Conservation (phyloP, 1,139 yeast species). For the Blastobotrys proliferans region DNA sequence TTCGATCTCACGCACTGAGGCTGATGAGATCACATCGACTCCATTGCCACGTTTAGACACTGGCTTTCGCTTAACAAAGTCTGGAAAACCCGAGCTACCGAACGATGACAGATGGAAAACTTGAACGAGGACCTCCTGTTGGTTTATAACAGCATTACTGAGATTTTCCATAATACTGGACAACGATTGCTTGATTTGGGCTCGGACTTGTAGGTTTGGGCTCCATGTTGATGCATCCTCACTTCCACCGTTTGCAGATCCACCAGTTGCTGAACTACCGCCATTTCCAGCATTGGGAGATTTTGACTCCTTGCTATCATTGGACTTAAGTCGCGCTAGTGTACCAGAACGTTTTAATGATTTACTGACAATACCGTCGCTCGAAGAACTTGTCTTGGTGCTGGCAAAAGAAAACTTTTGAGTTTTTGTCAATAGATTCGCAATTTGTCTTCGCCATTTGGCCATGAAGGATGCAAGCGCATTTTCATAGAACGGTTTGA, state of each 20-base stretch:
- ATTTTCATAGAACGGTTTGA: constrained; percentile 27
- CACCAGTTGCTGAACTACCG: neutral
- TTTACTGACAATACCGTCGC: constrained; percentile 17
- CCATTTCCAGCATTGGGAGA: neutral
- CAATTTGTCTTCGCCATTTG: constrained; percentile 28
- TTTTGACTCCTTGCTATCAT: constrained; percentile 10
- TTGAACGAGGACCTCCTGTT: constrained; percentile 61
- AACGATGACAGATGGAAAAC: constrained; percentile 65
- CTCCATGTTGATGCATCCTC: constrained; percentile 12
- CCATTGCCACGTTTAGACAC: constrained; percentile 30
- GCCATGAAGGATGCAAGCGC: constrained; percentile 31
- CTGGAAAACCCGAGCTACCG: constrained; percentile 44
- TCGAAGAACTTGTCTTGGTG: neutral
- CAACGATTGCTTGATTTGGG: constrained; percentile 18
- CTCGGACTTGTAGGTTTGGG: constrained; percentile 25
- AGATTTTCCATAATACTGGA: constrained; percentile 33
- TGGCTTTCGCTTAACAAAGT: constrained; percentile 44
- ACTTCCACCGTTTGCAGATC: neutral
- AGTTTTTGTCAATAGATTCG: constrained; percentile 17
- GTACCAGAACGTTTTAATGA: constrained; percentile 32
- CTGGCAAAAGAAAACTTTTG: constrained; percentile 24
- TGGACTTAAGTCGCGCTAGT: constrained; percentile 27
- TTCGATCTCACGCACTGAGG: constrained; percentile 40
- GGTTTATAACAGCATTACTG: constrained; percentile 45
- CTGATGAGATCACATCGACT: constrained; percentile 27